Conservation (phyloP, 352 stramenopile species). For the Pythium periplocum region DNA sequence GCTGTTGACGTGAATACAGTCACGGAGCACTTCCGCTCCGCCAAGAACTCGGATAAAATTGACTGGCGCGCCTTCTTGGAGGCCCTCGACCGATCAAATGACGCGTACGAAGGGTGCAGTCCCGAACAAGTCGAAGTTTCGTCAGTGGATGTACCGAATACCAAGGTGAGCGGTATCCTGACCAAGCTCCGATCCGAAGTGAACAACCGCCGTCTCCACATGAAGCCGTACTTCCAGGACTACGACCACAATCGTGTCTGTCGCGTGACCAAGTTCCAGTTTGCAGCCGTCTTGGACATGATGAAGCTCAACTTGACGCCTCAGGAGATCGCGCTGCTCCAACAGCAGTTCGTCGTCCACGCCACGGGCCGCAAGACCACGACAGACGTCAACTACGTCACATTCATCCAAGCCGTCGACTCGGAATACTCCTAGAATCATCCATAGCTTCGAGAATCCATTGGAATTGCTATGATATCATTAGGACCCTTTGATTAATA, state of each 20-base stretch:
- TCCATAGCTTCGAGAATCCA: too few relatives aligned
- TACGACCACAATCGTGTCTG: conserved; percentile 76
- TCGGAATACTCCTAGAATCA: conserved; percentile 43
- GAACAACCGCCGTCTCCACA: conserved; percentile 60
- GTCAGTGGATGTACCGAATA: background rate
- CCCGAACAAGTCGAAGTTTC: too few relatives aligned
- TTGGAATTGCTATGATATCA: too few relatives aligned
- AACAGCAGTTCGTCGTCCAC: conserved; percentile 43
- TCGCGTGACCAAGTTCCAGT: conserved; percentile 78
- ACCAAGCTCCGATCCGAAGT: conserved; percentile 47
- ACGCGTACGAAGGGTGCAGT: background rate
- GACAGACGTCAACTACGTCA: conserved; percentile 74
- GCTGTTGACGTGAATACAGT: conserved; percentile 60
- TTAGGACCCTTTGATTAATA: too few relatives aligned
- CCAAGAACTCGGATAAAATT: conserved; percentile 64
- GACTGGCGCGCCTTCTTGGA: conserved; percentile 73
- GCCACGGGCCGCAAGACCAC: conserved; percentile 44
- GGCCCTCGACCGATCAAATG: conserved; percentile 29
- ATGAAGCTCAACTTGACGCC: conserved; percentile 61
- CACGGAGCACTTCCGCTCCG: conserved; percentile 53
- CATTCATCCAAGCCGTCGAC: conserved; percentile 73
- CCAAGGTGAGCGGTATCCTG: conserved; percentile 27
- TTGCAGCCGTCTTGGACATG: conserved; percentile 78
- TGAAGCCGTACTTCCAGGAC: conserved; percentile 87
- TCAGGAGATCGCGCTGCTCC: conserved; percentile 46